phyloP scores from a whole-genome alignment of 495 filamentous ascomycete genomes.

The Aspergillus saccharolyticus region DNA sequence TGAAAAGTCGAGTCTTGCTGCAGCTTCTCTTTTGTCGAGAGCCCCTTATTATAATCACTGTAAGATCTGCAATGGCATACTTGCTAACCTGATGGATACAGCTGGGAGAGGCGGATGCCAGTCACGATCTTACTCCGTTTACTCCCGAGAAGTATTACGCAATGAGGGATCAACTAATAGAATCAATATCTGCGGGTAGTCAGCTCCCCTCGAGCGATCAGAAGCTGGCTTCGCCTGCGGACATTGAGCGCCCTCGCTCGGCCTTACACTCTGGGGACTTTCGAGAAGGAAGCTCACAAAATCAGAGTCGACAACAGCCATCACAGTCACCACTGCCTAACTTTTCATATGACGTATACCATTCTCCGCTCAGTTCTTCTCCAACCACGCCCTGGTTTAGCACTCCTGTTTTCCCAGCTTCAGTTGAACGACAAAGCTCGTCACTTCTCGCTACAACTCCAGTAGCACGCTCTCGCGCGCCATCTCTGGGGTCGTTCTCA shows the following conservation, averaged over 20 bases:
- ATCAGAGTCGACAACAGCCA: conserved; percentile 19
- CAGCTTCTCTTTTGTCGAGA: not conserved
- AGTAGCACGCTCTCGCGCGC: conserved; percentile 41
- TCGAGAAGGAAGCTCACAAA: conserved; percentile 50
- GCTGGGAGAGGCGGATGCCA: conserved; percentile 13
- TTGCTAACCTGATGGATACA: conserved; percentile 9
- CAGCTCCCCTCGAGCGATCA: conserved; percentile 8
- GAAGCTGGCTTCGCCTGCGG: conserved; percentile 36
- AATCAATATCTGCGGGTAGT: conserved; percentile 6
- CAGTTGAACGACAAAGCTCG: conserved; percentile 12
- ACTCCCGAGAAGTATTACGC: conserved; percentile 8
- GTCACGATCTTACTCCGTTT: conserved; percentile 8
- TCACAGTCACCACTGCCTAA: conserved; percentile 20
- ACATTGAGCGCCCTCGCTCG: conserved; percentile 79
- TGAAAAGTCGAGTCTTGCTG: not conserved
- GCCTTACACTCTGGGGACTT: conserved; percentile 90
- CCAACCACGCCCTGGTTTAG: conserved; percentile 49
- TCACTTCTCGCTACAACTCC: conserved; percentile 14
- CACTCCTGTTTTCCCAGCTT: conserved; percentile 21
- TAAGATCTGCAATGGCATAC: not conserved
- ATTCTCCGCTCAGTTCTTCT: conserved; percentile 34
- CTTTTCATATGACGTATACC: conserved; percentile 15
- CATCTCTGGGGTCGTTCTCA: conserved; percentile 70
- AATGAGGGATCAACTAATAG: conserved; percentile 8
- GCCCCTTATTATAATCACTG: not conserved